Percentiles rank a stretch among this genome's conserved stretches.
These are phyloP conservation scores for Colletotrichum filicis DNA, from an alignment of 2,329 filamentous ascomycete species.

Conservation along the genomic window DNA sequence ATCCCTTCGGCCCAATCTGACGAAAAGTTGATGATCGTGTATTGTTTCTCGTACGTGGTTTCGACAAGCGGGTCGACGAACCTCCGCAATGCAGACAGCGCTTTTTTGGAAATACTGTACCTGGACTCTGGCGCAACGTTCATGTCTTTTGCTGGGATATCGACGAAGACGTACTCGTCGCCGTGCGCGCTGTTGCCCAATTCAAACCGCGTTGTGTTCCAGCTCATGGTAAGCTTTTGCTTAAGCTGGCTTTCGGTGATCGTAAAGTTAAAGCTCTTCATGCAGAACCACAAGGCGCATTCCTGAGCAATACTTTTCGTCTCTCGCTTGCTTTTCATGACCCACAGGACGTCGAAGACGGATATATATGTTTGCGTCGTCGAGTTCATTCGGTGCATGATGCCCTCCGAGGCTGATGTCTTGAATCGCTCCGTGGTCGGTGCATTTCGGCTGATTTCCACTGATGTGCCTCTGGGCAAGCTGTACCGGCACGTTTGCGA, in stretches of 20 bases:
- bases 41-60: slow-evolving; percentile 45
- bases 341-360: slow-evolving; percentile 48
- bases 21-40: slow-evolving; percentile 44
- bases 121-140: slow-evolving; percentile 39
- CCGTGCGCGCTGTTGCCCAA: slow-evolving; percentile 40
- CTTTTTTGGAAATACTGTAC: slow-evolving; percentile 45
- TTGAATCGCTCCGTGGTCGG: slow-evolving; percentile 42
- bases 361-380: slow-evolving; percentile 45
- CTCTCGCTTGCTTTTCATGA: slow-evolving; percentile 38
- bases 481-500: slow-evolving; percentile 43
- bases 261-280: slow-evolving; percentile 44
- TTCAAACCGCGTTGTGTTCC: slow-evolving; percentile 44
- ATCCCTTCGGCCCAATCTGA: slow-evolving; percentile 52
- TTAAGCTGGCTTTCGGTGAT: slow-evolving; percentile 43
- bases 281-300: slow-evolving; percentile 51
- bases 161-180: slow-evolving; percentile 45
- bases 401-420: slow-evolving; percentile 39
- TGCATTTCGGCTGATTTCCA: slow-evolving; percentile 37
- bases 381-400: slow-evolving; percentile 30
- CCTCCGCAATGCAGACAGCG: slow-evolving; percentile 42
- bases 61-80: slow-evolving; percentile 47
- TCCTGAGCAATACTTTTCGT: slow-evolving; percentile 41
- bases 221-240: slow-evolving; percentile 40
- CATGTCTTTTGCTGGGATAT: slow-evolving; percentile 43
- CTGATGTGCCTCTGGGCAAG: slow-evolving; percentile 42